Evolutionary conservation across 2,329 filamentous ascomycete genomes (phyloP).

Genomic region (Colletotrichum liaoningense): DNA sequence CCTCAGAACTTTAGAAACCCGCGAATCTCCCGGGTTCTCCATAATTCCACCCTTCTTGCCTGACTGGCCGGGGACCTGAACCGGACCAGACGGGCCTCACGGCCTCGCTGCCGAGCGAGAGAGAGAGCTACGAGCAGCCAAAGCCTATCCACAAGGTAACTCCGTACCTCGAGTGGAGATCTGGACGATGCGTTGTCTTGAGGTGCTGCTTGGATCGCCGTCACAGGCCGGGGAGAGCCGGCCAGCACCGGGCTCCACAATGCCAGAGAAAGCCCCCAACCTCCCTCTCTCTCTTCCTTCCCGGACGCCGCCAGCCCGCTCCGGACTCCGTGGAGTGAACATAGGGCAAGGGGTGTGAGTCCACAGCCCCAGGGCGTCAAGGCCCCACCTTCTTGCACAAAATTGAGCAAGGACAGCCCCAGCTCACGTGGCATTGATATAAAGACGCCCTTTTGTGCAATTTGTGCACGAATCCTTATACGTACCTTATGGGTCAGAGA

Average conservation of each 20-base stretch:
- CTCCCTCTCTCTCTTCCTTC: not conserved
- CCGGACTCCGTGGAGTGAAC: constrained; percentile 21
- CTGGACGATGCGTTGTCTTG: constrained; percentile 21
- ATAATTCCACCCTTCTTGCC: not conserved
- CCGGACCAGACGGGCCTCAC: not conserved
- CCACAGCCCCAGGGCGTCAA: not conserved
- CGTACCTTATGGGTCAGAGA: too few species aligned
- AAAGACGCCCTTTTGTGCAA: constrained; percentile 18
- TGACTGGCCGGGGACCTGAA: not conserved
- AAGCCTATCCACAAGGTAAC: not conserved
- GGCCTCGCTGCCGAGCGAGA: constrained; percentile 3
- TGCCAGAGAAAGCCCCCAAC: constrained; percentile 8
- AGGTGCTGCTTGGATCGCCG: constrained; percentile 22
- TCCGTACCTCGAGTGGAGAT: too few species aligned
- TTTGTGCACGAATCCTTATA: not conserved
- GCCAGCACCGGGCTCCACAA: constrained; percentile 9
- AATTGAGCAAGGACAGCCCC: not conserved
- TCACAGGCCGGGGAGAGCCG: constrained; percentile 31
- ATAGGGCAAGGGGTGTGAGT: not conserved
- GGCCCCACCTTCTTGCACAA: not conserved
- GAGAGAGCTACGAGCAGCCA: too few species aligned
- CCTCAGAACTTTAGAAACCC: not conserved
- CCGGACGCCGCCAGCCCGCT: not conserved
- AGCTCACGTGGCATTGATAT: not conserved
- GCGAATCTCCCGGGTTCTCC: not conserved